Base-by-base conservation (phyloP, 75 land plant species). In the Selaginella tamariscina region DNA sequence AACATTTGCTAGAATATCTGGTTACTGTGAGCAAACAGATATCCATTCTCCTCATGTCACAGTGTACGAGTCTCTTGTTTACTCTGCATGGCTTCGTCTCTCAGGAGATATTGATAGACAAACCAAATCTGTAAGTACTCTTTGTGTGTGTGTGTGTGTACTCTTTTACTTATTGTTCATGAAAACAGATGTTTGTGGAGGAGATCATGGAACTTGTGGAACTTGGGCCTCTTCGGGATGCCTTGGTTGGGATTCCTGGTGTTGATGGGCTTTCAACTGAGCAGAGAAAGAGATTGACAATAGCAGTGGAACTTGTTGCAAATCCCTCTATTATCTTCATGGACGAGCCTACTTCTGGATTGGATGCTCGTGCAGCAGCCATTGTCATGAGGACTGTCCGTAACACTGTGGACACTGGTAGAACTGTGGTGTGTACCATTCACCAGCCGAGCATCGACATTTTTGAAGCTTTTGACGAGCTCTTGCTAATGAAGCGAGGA, bases 391-490 rank as follows among this genome's bases (percentile, higher is more conserved):
- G 62, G 8, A 59, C 62, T 5, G 62, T 59, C 27, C 62, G 62
- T 5, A 59, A 59, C 62, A 59, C 62, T 59, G 62, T 59, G 9
- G 26, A 59, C 62, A 59, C 62, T n/a, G 62, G 62, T 59, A 8
- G 62, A 8, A 59, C 62, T 59, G 62, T 59, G 8, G 62, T 59
- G 8, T 59, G 62, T 23, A 59, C 62, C 21, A 59, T 59, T 23
- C 62, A 59, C 23, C 62, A 59, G 26, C 62, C 62, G 2, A 59
- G 62, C 62, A 59, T 59, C 23, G 62, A 59, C 21, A 59, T 59
- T 23, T 59, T 59, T 59, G 62, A 59, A n/a, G 62, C 62, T n/a
- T 59, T 59, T n/a, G 62, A 59, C 23, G 62, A 59, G 62, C 62
- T 59, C 8, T 5, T 59, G 23, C 21, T 59, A 21, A 59, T 59